Conservation (phyloP, 139 green algal genomes). For the Tetradesmus lagerheimii region DNA sequence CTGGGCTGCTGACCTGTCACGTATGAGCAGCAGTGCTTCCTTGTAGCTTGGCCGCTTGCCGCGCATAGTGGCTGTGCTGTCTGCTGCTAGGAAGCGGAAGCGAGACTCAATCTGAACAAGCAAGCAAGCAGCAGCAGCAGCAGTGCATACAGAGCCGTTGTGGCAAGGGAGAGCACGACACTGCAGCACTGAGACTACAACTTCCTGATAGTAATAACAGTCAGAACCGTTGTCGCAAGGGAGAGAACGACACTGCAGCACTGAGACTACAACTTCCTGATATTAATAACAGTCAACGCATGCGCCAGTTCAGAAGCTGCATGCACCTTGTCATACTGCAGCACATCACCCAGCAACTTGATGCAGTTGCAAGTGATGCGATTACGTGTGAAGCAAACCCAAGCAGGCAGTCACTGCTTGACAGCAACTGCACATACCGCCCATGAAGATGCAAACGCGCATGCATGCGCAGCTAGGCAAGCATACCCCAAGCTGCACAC, state of each 20-base stretch:
- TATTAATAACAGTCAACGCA: not conserved
- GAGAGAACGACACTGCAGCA: not conserved
- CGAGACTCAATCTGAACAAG: slow-evolving; percentile 77
- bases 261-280: too few species aligned
- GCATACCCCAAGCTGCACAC: not conserved
- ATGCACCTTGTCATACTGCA: not conserved
- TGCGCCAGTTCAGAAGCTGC: not conserved
- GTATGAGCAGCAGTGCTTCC: slow-evolving; percentile 76
- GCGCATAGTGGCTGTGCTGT: slow-evolving; percentile 66
- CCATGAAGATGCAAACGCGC: not conserved
- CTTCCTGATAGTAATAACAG: not conserved
- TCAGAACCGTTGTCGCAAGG: not conserved
- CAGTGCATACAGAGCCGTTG: not conserved
- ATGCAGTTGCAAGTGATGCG: not conserved
- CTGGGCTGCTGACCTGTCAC: slow-evolving; percentile 65
- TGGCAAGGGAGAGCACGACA: not conserved
- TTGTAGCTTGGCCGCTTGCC: slow-evolving; percentile 78
- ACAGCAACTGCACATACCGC: too few species aligned
- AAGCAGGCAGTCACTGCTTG: not conserved
- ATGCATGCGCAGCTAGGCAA: not conserved
- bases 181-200: too few species aligned
- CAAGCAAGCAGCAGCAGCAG: slow-evolving; percentile 12
- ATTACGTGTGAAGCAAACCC: not conserved
- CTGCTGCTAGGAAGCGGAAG: slow-evolving; percentile 87
- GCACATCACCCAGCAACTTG: not conserved